Evolutionary conservation across 345 rosid species (phyloP).

Genomic region (Lepidium aucheri): DNA sequence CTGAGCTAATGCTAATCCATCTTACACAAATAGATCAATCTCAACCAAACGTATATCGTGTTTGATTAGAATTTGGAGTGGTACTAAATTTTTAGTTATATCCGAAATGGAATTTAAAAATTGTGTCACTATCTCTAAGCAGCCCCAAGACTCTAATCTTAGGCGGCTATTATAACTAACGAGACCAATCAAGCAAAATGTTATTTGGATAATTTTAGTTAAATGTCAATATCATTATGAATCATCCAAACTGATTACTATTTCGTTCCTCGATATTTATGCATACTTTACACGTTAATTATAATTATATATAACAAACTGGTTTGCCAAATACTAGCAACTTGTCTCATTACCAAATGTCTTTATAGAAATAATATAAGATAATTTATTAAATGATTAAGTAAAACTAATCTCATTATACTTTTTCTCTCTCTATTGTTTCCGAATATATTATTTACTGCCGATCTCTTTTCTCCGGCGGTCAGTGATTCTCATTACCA

Average conservation of each 20-base stretch:
- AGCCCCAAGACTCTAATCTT: slow-evolving; percentile 12
- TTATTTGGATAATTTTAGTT: slow-evolving; percentile 10
- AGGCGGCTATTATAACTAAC: slow-evolving; percentile 16
- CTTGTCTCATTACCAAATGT: not conserved
- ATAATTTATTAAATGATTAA: not conserved
- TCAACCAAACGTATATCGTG: slow-evolving; percentile 13
- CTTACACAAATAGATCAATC: slow-evolving; percentile 4
- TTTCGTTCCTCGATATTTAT: not conserved
- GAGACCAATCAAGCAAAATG: slow-evolving; percentile 1
- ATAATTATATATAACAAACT: not conserved
- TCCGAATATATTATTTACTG: no score
- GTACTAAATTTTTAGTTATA: slow-evolving; percentile 4
- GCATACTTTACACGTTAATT: slow-evolving; percentile 4
- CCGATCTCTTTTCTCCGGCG: no score
- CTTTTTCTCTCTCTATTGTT: no score
- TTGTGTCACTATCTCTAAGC: slow-evolving; percentile 2
- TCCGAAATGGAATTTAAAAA: not conserved
- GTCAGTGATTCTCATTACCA: no score
- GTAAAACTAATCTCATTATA: not conserved
- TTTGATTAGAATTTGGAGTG: not conserved
- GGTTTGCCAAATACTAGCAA: slow-evolving; percentile 1
- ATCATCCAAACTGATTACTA: slow-evolving; percentile 11
- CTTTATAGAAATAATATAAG: not conserved
- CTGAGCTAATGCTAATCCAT: slow-evolving; percentile 8
- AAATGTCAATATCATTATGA: slow-evolving; percentile 21